Conservation (phyloP, 352 stramenopile species). For the Globisporangium carolinianum region DNA sequence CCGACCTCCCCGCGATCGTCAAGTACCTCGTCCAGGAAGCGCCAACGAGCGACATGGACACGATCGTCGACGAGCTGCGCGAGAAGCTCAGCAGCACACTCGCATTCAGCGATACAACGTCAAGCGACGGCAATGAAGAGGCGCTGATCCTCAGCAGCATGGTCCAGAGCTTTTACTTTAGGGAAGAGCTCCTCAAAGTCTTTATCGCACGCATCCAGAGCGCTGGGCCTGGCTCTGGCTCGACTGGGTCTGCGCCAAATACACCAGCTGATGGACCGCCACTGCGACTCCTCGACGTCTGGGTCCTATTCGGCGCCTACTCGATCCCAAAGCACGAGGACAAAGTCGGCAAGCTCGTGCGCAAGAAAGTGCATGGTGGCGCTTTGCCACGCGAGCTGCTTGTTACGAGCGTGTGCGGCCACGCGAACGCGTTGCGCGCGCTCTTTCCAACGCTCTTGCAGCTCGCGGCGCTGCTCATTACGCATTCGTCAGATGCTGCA, state of each 20-base stretch:
- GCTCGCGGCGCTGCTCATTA: slow-evolving; percentile 23
- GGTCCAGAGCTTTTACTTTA: slow-evolving; percentile 47
- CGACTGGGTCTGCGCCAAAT: no score
- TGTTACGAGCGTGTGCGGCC: slow-evolving; percentile 20
- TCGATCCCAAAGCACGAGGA: slow-evolving; percentile 29
- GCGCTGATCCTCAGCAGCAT: slow-evolving; percentile 38
- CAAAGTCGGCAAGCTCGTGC: slow-evolving; percentile 37
- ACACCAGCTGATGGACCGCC: slow-evolving; percentile 1
- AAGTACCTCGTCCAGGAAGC: slow-evolving; percentile 58
- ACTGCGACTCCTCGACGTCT: slow-evolving; percentile 40
- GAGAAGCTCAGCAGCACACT: slow-evolving; percentile 47
- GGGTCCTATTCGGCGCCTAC: slow-evolving; percentile 34
- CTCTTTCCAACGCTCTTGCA: slow-evolving; percentile 39
- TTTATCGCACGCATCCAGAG: slow-evolving; percentile 22
- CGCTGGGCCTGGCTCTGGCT: no score
- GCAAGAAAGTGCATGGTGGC: slow-evolving; percentile 27
- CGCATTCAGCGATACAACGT: slow-evolving; percentile 13
- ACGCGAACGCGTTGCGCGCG: slow-evolving; percentile 32
- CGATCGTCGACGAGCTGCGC: slow-evolving; percentile 30
- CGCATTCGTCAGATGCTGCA: slow-evolving; percentile 10
- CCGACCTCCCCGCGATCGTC: slow-evolving; percentile 47
- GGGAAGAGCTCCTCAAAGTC: slow-evolving; percentile 35
- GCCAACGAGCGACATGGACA: slow-evolving; percentile 22
- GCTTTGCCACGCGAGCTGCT: slow-evolving; percentile 23
- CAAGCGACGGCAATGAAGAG: slow-evolving; percentile 27